These are phyloP conservation scores for Narthecium ossifragum DNA, from an alignment of 106 monocot species.

Conservation along the genomic window DNA sequence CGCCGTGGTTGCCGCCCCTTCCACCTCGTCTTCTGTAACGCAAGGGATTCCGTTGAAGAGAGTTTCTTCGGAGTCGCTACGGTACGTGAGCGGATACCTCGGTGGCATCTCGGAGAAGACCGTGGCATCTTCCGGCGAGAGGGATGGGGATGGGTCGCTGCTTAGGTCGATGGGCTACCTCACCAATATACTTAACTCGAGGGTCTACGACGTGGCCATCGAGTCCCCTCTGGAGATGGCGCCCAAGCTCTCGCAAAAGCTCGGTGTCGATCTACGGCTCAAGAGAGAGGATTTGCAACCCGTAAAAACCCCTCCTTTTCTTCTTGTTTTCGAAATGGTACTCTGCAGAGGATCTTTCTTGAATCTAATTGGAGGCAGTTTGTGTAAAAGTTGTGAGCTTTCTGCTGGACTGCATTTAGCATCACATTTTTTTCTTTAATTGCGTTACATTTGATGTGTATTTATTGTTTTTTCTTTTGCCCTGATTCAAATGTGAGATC, in stretches of 20 bases:
- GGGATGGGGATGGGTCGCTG: slow-evolving; percentile 1
- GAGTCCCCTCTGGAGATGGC: slow-evolving; percentile 85
- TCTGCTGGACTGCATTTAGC: too few species aligned
- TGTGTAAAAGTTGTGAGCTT: too few species aligned
- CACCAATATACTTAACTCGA: slow-evolving; percentile 56
- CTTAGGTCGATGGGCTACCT: slow-evolving; percentile 54
- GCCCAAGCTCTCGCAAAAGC: slow-evolving; percentile 63
- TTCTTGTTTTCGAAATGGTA: not conserved
- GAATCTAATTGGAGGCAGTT: too few species aligned
- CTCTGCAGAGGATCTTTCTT: too few species aligned
- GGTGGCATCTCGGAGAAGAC: slow-evolving; percentile 46
- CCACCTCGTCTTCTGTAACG: too few species aligned
- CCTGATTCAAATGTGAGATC: too few species aligned
- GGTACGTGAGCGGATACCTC: slow-evolving; percentile 68
- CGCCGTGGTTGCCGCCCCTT: too few species aligned
- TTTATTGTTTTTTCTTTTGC: not conserved
- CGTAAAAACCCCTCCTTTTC: slow-evolving; percentile 23
- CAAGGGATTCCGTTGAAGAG: slow-evolving; percentile 19
- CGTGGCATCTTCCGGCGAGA: not conserved
- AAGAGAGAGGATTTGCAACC: slow-evolving; percentile 94
- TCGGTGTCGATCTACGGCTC: slow-evolving; percentile 69
- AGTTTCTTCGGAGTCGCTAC: slow-evolving; percentile 50
- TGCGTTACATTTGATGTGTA: not conserved
- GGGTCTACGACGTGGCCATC: slow-evolving; percentile 84
- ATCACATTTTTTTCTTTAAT: not conserved